Base-by-base conservation (phyloP, 331 rosid species). In the Pyrus hybrid region DNA sequence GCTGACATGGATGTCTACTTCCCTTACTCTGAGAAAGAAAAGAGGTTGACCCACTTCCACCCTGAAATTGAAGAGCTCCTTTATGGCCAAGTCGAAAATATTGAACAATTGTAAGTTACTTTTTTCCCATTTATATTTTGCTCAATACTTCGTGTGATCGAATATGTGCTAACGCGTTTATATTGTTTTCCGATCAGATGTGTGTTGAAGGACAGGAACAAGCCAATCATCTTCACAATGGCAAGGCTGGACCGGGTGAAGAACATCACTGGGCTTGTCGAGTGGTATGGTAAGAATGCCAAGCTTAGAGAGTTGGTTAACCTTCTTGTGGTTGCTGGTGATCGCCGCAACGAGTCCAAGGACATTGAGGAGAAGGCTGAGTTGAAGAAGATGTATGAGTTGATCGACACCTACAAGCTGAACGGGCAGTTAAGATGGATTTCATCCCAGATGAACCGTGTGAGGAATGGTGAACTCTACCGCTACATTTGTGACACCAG, bases 171-270 rank as follows among this genome's bases (percentile, higher is more conserved):
- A 65, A 76, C 67, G 10, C 65, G 1, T 77, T 18, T 23, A 5
- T 49, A 1, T 68, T 41, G 4, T 11, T 28, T 71, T 20, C 17
- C 26, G 18, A 18, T 62, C 84, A 91, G 97, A 26, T 89, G 99
- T 63, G 97, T 95, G 54, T 72, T 95, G 87, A 92, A 92, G 86
- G 99, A 92, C 93, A 86, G 88, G 33, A 90, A 13, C 88, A 95
- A 95, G 90, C 99, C 99, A 17, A 89, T 95, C 23, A 86, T 95
- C 85, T 95, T 95, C 90, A 95, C 99, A 67, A 95, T 95, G 99
- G 97, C 99, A 2, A 90, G 99, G 84, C 71, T 95, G 80, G 99
- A 95, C 85, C 97, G 99, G 3, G 99, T 95, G 78, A 95, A 95
- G 87, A 95, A 95, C 91, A 92, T 95, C 16, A 80, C 98, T 1